Base-by-base conservation (phyloP, 345 rosid genomes). In the Viola odorata region DNA sequence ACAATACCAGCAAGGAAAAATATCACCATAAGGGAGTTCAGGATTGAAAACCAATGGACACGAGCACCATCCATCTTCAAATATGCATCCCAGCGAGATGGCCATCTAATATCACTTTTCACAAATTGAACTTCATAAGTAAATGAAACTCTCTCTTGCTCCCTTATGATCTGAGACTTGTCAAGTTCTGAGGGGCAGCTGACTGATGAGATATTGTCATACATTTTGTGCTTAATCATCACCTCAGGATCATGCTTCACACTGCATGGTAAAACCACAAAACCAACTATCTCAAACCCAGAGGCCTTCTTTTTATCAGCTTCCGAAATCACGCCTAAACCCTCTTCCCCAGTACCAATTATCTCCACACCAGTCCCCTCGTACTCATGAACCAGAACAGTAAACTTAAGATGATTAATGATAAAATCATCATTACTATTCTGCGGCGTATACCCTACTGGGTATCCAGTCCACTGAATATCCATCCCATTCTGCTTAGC, bases 51-150 rank as follows among this genome's bases (percentile, higher is more conserved):
- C 95, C 95, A 88, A 70, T 83, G 95, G 54, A 88, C 89, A 38
- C 91, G 85, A 49, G 89, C 87, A 74, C 95, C 95, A 78, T 85
- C 91, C 91, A 88, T 85, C 70, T 82, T 88, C 81, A 88, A 70
- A 73, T 88, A 88, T 49, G 89, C 91, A 85, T 87, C 95, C 95
- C 95, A 87, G 41, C 95, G 80, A 9, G 95, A 87, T 60, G 91
- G 91, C 95, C 91, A 88, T 72, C 85, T 81, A 41, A 58, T 76
- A 66, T 76, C 80, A 70, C 91, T 85, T 70, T 82, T 88, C 38
- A 81, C 91, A 67, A 88, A 88, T 54, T 81, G 85, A 55, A 88
- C 95, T 74, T 85, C 95, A 41, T 88, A 88, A 62, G 95, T 88
- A 71, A 88, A 88, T 16, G 89, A 80, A 50, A 88, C 69, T 65